Conservation (phyloP, 1,139 yeast species). For the Meyerozyma sp. region DNA sequence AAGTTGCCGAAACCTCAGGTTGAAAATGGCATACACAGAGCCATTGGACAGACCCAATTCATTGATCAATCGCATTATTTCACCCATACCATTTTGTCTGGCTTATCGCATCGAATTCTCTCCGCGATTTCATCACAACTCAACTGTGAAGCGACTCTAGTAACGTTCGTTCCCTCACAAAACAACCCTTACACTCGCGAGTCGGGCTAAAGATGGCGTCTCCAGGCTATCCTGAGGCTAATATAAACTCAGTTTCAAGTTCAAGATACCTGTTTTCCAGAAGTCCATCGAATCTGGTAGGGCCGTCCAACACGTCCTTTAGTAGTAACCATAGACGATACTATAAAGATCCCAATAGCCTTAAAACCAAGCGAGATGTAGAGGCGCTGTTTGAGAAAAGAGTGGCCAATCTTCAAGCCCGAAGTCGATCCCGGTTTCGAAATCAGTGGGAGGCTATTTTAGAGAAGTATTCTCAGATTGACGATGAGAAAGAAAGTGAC, state of each 20-base stretch:
- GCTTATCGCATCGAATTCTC: too few relatives aligned
- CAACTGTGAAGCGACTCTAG: too few relatives aligned
- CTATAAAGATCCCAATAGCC: neutral
- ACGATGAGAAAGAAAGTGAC: conserved; percentile 54
- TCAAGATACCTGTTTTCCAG: neutral
- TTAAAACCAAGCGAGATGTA: conserved; percentile 2
- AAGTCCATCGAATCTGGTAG: neutral
- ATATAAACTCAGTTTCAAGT: neutral
- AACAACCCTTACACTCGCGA: too few relatives aligned
- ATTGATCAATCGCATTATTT: too few relatives aligned
- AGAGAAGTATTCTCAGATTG: conserved; percentile 46
- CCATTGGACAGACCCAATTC: too few relatives aligned
- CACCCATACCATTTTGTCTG: too few relatives aligned
- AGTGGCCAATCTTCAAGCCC: conserved; percentile 5
- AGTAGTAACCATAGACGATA: neutral
- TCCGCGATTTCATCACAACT: too few relatives aligned
- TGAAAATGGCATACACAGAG: too few relatives aligned
- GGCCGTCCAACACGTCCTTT: neutral
- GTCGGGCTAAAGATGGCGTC: neutral
- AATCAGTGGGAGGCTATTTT: conserved; percentile 53
- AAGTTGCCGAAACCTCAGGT: too few relatives aligned
- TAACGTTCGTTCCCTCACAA: too few relatives aligned
- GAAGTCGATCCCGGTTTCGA: conserved; percentile 28
- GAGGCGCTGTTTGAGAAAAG: conserved; percentile 10
- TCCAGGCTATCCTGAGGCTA: neutral